Evolutionary conservation across 75 land plant genomes (phyloP), one percentile per base, ranked within the genome.

Genomic region (Isoetes taiwanensis): DNA sequence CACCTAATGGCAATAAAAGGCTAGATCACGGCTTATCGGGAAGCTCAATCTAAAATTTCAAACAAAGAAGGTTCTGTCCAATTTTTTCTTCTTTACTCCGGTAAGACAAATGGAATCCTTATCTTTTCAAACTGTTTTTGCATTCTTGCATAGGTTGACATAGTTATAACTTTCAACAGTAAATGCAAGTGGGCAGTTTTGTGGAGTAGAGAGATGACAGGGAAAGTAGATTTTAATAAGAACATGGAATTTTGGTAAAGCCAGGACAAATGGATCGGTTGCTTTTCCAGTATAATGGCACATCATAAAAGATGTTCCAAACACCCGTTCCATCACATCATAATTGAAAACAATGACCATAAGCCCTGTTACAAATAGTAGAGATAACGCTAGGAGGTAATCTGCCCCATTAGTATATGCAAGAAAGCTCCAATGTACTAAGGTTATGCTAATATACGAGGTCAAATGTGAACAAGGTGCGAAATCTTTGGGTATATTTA

Each of bases 251-350:
- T 77, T 28, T 81, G 84, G 84, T 77, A 77, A 43, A n/a, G n/a
- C n/a, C 84, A 81, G 48, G 84, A 77, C 34, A 81, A 81, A 43
- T 77, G 84, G 84, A 71, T 33, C 63, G 84, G 84, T 19, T 77
- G 69, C 32, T 54, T 78, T 82, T 23, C 71, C 76, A 38, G 67
- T 82, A 26, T 75, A 78, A 58, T 82, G 85, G 78, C 85, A 78
- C 39, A 67, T 82, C 35, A 60, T 82, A 17, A 82, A 78, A 61
- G 81, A 82, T 68, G 66, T 82, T 8, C 85, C 78, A 6, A 78
- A 78, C 16, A 68, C 52, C 46, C 43, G 60, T 16, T 43, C 78
- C 46, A 72, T 65, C 80, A 82, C 53, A 78, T 82, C 0, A 82
- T 50, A 9, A 62, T 82, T 14, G 75, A 69, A 27, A 75, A 82